Percentiles rank a stretch among this genome's conserved stretches.
These are phyloP conservation scores for Ganoderma sp. DNA, from an alignment of 1,284 basidiomycete species.

Conservation along the genomic window DNA sequence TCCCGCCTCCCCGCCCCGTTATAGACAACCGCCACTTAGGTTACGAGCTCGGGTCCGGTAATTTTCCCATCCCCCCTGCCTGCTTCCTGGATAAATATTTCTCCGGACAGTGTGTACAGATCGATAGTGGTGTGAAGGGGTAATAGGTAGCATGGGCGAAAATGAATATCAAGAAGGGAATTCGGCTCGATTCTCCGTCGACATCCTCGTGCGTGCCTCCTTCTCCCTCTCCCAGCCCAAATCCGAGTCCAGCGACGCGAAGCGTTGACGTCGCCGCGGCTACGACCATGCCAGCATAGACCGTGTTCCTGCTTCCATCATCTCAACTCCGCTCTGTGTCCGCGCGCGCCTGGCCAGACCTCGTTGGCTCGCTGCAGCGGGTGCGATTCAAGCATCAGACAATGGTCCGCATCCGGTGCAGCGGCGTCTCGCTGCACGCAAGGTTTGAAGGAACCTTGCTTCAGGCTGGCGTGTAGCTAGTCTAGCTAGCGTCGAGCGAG, in stretches of 20 bases:
- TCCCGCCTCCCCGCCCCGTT: slow-evolving; percentile 5
- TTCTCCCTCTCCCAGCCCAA: neutral
- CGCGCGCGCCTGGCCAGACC: neutral
- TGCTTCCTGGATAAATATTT: slow-evolving; percentile 11
- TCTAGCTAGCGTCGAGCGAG: slow-evolving; percentile 1
- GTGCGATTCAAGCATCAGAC: neutral
- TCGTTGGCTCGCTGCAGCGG: neutral
- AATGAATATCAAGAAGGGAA: slow-evolving; percentile 10
- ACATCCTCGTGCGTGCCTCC: neutral
- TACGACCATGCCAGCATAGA: neutral
- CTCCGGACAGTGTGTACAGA: neutral
- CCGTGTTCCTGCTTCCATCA: slow-evolving; percentile 7
- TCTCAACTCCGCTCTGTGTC: slow-evolving; percentile 10
- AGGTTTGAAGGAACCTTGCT: slow-evolving; percentile 8
- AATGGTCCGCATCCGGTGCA: slow-evolving; percentile 8
- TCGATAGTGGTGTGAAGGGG: slow-evolving; percentile 2
- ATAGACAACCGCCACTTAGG: slow-evolving; percentile 27
- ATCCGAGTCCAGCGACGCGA: slow-evolving; percentile 1
- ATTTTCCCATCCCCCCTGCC: slow-evolving; percentile 7
- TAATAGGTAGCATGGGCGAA: neutral
- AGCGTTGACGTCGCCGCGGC: slow-evolving; percentile 2
- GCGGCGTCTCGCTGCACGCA: neutral
- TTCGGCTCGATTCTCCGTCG: neutral
- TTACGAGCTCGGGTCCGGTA: slow-evolving; percentile 26
- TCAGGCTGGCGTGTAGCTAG: neutral